These are phyloP conservation scores for Apocynum venetum DNA, from an alignment of 257 asterid genomes.

Conservation along the genomic window DNA sequence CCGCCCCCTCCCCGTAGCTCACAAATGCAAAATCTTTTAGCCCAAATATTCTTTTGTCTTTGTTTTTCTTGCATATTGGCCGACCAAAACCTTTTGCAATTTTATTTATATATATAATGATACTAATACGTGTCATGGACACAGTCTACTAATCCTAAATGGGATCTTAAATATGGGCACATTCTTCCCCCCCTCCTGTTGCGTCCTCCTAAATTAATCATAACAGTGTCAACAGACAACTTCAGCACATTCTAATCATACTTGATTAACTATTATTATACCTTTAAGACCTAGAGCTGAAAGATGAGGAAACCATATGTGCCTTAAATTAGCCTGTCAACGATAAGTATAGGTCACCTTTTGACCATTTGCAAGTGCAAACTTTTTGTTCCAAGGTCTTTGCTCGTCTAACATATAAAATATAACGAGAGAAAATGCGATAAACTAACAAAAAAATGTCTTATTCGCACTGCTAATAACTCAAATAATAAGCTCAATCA, in stretches of 20 bases:
- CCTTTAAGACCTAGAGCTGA: conserved; percentile 3
- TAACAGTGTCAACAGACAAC: background rate
- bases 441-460: background rate
- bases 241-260: background rate
- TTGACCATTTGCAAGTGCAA: conserved; percentile 34
- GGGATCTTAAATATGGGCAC: background rate
- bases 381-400: conserved; percentile 19
- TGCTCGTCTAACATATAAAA: conserved; percentile 6
- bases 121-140: background rate
- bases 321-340: conserved; percentile 14
- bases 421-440: background rate
- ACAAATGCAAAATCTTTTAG: background rate
- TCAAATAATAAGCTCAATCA: background rate
- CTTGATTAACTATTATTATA: background rate
- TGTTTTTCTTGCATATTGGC: conserved; percentile 17
- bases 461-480: background rate
- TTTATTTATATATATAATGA: background rate
- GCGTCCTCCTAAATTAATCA: background rate
- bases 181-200: background rate
- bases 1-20: background rate
- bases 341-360: background rate
- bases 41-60: conserved; percentile 24
- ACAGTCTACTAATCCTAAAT: background rate
- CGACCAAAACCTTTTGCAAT: conserved; percentile 30
- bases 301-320: conserved; percentile 17